Base-by-base conservation (phyloP, 768 basidiomycete species). In the Rhizopogon rudus region DNA sequence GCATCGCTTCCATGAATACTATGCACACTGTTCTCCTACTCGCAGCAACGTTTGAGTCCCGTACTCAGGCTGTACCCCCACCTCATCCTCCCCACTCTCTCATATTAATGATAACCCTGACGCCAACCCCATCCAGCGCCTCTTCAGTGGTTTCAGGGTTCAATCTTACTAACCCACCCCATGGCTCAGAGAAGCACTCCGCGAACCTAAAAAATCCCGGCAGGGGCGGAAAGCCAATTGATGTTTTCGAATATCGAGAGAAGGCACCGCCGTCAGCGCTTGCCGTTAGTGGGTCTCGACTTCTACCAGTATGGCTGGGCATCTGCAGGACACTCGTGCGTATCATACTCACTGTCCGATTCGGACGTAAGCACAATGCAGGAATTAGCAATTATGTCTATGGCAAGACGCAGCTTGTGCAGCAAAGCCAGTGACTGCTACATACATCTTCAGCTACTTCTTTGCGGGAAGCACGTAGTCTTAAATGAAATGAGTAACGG, bases 401-500 rank as follows among this genome's bases (percentile, higher is more conserved):
- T 35, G 61, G 67, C 5, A 61, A 98, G 12, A 90, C 79, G 77
- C 7, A 93, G 75, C 53, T 93, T 97, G 88, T 1, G 92, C 95
- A 1, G 86, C 89, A 67, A 89, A 98, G 74, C 6, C 91, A 12
- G 92, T 91, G 0, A 96, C 93, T 9, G 93, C 82, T 3, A 79
- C 74, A 49, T 3, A 79, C 74, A 49, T 95, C 91, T 71, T 98
- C 96, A 42, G 83, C 92, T 29, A 94, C 81, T 42, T 82, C 82
- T 55, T 81, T 83, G 60, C 84, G 78, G 16, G 78, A 71, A 33
- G 82, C 89, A 51, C 25, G 83, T 82, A 5, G 81, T 60, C 33
- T 79, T 75, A 25, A 84, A 62, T 14, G 93, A 92, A 58, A 98
- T 94, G 1, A 96, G 95, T 8, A 99, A 78, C n/a, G 97, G 90